Conservation (phyloP, 768 basidiomycete genomes). For the Lepiota venenata region DNA sequence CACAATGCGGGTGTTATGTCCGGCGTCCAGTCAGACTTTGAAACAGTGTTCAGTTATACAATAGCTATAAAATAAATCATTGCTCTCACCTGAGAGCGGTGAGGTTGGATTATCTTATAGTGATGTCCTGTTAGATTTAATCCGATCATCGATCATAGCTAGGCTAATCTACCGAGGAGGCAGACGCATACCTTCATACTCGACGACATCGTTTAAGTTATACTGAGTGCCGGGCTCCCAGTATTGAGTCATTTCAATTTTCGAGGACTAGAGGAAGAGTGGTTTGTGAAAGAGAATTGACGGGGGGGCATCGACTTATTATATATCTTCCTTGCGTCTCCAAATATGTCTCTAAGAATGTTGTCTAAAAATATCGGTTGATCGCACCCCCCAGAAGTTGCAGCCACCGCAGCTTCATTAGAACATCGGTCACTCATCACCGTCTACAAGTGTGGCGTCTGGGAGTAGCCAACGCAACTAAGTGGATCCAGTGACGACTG, state of each 20-base stretch:
- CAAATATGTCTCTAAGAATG: no score
- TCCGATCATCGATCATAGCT: not conserved
- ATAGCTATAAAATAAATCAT: not conserved
- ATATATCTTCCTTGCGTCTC: no score
- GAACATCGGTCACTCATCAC: no score
- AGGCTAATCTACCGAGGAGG: not conserved
- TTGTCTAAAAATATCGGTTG: no score
- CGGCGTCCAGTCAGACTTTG: conserved; percentile 68
- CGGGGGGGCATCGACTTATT: no score
- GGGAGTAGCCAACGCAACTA: no score
- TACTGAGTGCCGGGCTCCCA: conserved; percentile 71
- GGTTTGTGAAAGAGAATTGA: not conserved
- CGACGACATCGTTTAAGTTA: conserved; percentile 48
- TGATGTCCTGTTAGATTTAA: conserved; percentile 34
- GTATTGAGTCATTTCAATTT: conserved; percentile 33
- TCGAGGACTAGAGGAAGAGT: not conserved
- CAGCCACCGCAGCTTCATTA: no score
- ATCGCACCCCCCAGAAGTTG: no score
- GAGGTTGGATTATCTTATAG: conserved; percentile 73
- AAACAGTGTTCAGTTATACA: not conserved
- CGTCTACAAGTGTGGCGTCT: no score
- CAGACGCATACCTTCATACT: conserved; percentile 43
- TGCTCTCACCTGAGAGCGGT: conserved; percentile 56
- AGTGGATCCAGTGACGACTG: no score
- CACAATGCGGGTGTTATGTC: conserved; percentile 60